phyloP scores from a whole-genome alignment of 805 yeast species.

The Hyphopichia homilentoma region DNA sequence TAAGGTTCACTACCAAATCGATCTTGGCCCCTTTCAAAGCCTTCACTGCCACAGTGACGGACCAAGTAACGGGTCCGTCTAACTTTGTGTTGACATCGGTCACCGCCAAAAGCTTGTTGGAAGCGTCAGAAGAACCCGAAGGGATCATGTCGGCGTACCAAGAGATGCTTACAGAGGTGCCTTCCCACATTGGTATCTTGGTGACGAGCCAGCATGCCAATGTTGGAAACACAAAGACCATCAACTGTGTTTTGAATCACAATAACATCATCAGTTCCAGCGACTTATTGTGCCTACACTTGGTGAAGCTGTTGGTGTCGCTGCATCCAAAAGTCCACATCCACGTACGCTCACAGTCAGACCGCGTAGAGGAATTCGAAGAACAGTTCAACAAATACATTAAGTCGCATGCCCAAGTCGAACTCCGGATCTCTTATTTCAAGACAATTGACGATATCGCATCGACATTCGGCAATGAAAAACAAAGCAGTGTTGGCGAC shows the following conservation, averaged over 20 bases:
- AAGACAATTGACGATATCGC: too few relatives aligned
- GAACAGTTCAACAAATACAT: too few relatives aligned
- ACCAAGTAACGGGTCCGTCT: constrained; percentile 22
- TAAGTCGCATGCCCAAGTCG: too few relatives aligned
- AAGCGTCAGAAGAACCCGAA: constrained; percentile 6
- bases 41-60: constrained; percentile 27
- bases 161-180: constrained; percentile 22
- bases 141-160: constrained; percentile 20
- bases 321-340: too few relatives aligned
- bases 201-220: constrained; percentile 11
- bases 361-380: too few relatives aligned
- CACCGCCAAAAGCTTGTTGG: constrained; percentile 10
- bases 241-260: constrained; percentile 27
- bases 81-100: constrained; percentile 25
- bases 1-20: constrained; percentile 23
- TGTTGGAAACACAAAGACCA: constrained; percentile 8
- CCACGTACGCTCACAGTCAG: too few relatives aligned
- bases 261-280: constrained; percentile 30
- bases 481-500: too few relatives aligned
- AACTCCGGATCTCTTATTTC: too few relatives aligned
- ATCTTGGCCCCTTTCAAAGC: constrained; percentile 29
- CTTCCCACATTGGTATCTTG: constrained; percentile 31
- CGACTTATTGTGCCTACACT: constrained; percentile 30
- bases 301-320: too few relatives aligned
- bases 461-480: too few relatives aligned